These are phyloP conservation scores for Solidago caesia DNA, from an alignment of 129 eudicot genomes.

Conservation along the genomic window DNA sequence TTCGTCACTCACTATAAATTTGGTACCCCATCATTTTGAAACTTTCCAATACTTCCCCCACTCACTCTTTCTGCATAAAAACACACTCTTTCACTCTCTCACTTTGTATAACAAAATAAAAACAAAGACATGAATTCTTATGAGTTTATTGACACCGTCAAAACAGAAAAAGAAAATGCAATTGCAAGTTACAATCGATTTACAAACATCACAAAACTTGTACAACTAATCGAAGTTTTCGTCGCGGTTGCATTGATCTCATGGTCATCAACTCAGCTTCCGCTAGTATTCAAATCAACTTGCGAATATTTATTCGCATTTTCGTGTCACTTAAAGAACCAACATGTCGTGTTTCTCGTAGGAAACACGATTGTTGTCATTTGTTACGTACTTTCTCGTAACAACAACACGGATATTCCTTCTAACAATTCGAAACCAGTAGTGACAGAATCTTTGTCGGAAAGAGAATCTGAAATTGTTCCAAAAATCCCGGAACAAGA, in stretches of 20 bases:
- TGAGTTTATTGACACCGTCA: slow-evolving; percentile 22
- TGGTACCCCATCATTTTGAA: no score
- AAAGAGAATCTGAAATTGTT: background rate
- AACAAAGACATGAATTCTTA: slow-evolving; percentile 16
- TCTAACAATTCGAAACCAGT: slow-evolving; percentile 14
- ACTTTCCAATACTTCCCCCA: no score
- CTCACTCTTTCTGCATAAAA: no score
- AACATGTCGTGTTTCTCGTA: slow-evolving; percentile 66
- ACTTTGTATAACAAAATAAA: no score
- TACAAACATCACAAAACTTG: slow-evolving; percentile 35
- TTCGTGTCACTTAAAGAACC: slow-evolving; percentile 40
- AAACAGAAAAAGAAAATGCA: slow-evolving; percentile 56
- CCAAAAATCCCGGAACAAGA: slow-evolving; percentile 8
- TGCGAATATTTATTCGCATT: slow-evolving; percentile 29
- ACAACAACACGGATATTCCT: background rate
- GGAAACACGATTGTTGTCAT: slow-evolving; percentile 58
- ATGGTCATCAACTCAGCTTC: slow-evolving; percentile 58
- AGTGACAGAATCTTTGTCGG: background rate
- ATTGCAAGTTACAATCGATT: slow-evolving; percentile 47
- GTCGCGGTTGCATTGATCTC: slow-evolving; percentile 49
- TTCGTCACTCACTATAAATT: no score
- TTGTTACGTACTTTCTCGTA: slow-evolving; percentile 48
- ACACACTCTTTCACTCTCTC: no score
- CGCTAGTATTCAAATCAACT: slow-evolving; percentile 28
- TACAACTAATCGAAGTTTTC: slow-evolving; percentile 44